A percentile compares a stretch with the other conserved stretches of the same genome.
phyloP scores from a whole-genome alignment of 2,329 filamentous ascomycete genomes.

The Trichoderma hamatum region DNA sequence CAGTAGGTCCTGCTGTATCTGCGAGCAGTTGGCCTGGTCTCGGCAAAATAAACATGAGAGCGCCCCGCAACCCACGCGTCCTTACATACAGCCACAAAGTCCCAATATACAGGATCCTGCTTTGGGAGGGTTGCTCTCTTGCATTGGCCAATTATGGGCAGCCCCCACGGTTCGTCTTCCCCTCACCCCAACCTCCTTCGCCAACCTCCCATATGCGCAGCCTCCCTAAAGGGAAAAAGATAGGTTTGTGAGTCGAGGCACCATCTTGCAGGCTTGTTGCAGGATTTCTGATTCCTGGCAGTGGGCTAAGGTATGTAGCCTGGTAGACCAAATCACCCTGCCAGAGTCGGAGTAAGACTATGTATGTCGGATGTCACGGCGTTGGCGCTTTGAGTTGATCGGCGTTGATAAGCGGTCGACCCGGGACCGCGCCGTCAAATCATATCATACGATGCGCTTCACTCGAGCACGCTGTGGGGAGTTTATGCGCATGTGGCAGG shows the following conservation, averaged over 20 bases:
- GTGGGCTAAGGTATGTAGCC: neutral
- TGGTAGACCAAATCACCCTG: neutral
- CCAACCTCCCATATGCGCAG: constrained; percentile 28
- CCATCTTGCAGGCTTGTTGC: constrained; percentile 8
- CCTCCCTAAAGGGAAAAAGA: neutral
- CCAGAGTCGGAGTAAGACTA: neutral
- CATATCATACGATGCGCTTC: constrained; percentile 21
- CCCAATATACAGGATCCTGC: neutral
- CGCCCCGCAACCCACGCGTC: constrained; percentile 16
- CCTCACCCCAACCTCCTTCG: constrained; percentile 17
- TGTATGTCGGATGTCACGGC: constrained; percentile 19
- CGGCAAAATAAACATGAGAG: constrained; percentile 13
- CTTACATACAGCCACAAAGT: constrained; percentile 13
- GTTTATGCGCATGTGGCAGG: constrained; percentile 7
- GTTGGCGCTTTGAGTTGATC: constrained; percentile 7
- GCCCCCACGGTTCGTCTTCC: constrained; percentile 21
- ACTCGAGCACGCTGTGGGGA: neutral
- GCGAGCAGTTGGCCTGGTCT: neutral
- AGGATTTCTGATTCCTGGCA: constrained; percentile 6
- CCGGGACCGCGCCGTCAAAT: constrained; percentile 2
- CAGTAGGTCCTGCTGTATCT: neutral
- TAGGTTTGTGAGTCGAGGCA: neutral
- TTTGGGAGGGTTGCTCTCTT: neutral
- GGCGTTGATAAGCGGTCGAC: constrained; percentile 18
- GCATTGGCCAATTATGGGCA: constrained; percentile 25